Evolutionary conservation across 345 rosid species (phyloP).

Genomic region (Eucalyptus coolabah): DNA sequence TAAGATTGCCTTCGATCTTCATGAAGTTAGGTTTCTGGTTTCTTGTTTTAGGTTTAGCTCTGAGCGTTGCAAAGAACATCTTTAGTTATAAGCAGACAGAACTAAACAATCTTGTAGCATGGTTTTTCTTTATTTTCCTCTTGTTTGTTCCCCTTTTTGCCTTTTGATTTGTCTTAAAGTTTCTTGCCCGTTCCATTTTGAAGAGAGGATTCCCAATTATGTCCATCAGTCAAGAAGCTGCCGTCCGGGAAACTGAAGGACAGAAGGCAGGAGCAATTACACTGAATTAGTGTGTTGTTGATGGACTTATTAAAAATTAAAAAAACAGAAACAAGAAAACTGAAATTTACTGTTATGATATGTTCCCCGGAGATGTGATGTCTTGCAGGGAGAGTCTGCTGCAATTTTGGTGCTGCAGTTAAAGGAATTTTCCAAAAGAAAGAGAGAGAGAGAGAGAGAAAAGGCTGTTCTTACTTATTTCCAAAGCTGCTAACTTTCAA

Average conservation of each 20-base stretch:
- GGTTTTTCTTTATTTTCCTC: background rate
- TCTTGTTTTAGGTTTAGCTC: background rate
- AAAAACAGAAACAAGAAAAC: background rate
- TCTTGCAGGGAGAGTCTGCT: conserved; percentile 7
- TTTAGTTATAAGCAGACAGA: background rate
- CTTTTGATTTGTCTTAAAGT: background rate
- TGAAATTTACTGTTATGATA: background rate
- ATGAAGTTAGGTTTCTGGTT: background rate
- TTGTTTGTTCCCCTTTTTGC: background rate
- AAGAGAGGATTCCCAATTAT: background rate
- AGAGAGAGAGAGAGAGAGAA: background rate
- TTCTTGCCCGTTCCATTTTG: background rate
- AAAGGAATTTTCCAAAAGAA: background rate
- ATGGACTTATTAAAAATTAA: background rate
- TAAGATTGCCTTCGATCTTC: background rate
- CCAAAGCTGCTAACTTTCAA: conserved; percentile 2
- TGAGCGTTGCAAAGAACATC: background rate
- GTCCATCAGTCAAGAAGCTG: background rate
- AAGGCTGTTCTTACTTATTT: background rate
- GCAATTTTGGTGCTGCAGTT: background rate
- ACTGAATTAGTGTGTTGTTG: background rate
- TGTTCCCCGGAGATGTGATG: background rate
- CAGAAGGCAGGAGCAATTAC: background rate
- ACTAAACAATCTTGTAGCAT: background rate
- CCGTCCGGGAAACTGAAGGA: background rate